A percentile compares a stretch with the other conserved stretches of the same genome.
Conservation (phyloP, 192 early-diverging fungal species). For the Linnemannia hyalina region DNA sequence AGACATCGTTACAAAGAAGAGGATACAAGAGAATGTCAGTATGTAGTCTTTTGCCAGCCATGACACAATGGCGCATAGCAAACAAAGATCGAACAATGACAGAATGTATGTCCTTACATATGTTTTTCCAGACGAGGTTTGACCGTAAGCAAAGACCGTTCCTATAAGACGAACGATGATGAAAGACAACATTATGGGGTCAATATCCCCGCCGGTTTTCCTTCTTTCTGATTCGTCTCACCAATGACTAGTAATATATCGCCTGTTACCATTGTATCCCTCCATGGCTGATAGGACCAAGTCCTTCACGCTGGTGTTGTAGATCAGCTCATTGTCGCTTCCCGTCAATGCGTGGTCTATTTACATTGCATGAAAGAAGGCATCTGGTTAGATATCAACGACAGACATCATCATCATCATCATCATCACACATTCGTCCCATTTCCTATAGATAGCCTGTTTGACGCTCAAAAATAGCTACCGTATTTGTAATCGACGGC, state of each 20-base stretch:
- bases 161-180: slow-evolving; percentile 56
- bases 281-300: slow-evolving; percentile 78
- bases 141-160: slow-evolving; percentile 98
- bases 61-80: not conserved
- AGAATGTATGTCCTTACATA: slow-evolving; percentile 58
- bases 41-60: not conserved
- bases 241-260: not conserved
- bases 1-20: not conserved
- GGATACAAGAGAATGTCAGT: not conserved
- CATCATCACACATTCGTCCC: not conserved
- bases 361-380: not conserved
- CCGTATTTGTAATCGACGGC: slow-evolving; percentile 58
- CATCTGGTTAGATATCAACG: not conserved
- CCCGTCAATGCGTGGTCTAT: slow-evolving; percentile 53
- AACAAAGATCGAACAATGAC: not conserved
- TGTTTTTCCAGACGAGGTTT: slow-evolving; percentile 97
- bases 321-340: slow-evolving; percentile 57
- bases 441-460: not conserved
- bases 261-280: slow-evolving; percentile 88
- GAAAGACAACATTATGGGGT: not conserved
- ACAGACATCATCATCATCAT: not conserved
- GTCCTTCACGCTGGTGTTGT: slow-evolving; percentile 54
- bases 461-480: slow-evolving; percentile 16
- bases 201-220: not conserved
- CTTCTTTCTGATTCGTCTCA: not conserved